phyloP scores from a whole-genome alignment of 495 filamentous ascomycete genomes.

The Penicillium longicatenatum region DNA sequence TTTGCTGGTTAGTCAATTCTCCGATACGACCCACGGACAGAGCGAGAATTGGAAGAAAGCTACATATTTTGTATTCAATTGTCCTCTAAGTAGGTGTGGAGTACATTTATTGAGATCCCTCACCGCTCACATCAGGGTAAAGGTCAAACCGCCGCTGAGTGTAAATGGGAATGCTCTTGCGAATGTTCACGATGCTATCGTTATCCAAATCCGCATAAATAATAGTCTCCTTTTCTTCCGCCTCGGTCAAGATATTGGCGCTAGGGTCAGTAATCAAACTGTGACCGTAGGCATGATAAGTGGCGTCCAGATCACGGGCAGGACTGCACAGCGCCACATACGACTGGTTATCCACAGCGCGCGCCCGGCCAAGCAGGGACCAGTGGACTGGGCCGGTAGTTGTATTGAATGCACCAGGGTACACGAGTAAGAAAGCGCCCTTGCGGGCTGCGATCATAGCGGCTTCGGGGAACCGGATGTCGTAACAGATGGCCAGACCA shows the following conservation, averaged over 20 bases:
- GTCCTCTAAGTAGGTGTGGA: background rate
- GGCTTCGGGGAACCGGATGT: conserved; percentile 93
- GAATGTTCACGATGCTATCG: conserved; percentile 70
- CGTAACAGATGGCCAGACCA: conserved; percentile 92
- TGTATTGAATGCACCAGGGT: conserved; percentile 94
- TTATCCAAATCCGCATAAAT: conserved; percentile 74
- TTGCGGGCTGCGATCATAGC: conserved; percentile 86
- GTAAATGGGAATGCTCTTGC: conserved; percentile 82
- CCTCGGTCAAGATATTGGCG: conserved; percentile 72
- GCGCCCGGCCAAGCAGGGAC: conserved; percentile 76
- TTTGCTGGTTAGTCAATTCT: too few species aligned
- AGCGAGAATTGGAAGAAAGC: background rate
- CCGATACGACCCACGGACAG: too few species aligned
- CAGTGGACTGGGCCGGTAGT: conserved; percentile 93
- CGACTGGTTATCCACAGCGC: conserved; percentile 92
- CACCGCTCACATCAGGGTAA: conserved; percentile 80
- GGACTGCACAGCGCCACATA: conserved; percentile 94
- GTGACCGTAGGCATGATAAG: conserved; percentile 91
- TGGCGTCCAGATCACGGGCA: conserved; percentile 73
- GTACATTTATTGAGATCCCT: conserved; percentile 16
- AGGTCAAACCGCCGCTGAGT: conserved; percentile 92
- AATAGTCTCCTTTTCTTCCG: conserved; percentile 73
- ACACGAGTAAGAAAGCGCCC: conserved; percentile 80
- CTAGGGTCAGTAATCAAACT: conserved; percentile 88
- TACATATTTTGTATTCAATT: background rate